Evolutionary conservation across 176 grass and related monocot genomes (phyloP), one percentile per base, ranked within the genome.

Genomic region (Carex pumila): DNA sequence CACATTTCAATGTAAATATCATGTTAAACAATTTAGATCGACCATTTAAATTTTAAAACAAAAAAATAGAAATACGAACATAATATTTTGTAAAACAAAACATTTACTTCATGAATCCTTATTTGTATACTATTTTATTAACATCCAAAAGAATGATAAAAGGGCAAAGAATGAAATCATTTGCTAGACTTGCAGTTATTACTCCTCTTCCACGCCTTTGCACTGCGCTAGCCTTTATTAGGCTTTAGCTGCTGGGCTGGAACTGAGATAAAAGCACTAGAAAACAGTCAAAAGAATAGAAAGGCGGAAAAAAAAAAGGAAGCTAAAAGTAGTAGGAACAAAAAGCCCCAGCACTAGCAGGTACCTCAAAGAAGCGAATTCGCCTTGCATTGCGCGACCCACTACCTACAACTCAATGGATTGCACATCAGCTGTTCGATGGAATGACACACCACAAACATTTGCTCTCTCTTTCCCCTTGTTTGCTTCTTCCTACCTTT

Each of bases 341-440:
- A 82, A 65, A 67, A 82, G 56, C 59, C 11, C 19, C n/a, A 81
- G 60, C 12, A 61, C 19, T 11, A 81, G 60, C 12, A 61, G 32
- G 32, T 36, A 25, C 36, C 41, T 61, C 76, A 59, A 59, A 80
- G 54, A 31, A 76, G 61, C 31, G 19, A 53, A 56, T 62, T 70
- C 47, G 68, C 68, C 62, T 29, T 69, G 81, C 61, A 83, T 32
- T 69, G 61, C 64, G 61, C 43, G 18, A 53, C 43, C 81, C 81
- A 63, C 81, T 66, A 83, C n/a, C 41, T 3, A 53, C 36, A 29
- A 50, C 63, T 50, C 80, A 82, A 66, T 68, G 81, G 81, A 83
- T 31, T 83, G 81, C 81, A 67, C 81, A 69, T 83, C 58, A 83
- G 21, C 81, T 83, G 81, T 83, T 83, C 22, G 81, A 83, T 83